Percentiles rank a stretch among this genome's conserved stretches.
Conservation (phyloP, 768 basidiomycete genomes). For the Phaeolepiota aurea region DNA sequence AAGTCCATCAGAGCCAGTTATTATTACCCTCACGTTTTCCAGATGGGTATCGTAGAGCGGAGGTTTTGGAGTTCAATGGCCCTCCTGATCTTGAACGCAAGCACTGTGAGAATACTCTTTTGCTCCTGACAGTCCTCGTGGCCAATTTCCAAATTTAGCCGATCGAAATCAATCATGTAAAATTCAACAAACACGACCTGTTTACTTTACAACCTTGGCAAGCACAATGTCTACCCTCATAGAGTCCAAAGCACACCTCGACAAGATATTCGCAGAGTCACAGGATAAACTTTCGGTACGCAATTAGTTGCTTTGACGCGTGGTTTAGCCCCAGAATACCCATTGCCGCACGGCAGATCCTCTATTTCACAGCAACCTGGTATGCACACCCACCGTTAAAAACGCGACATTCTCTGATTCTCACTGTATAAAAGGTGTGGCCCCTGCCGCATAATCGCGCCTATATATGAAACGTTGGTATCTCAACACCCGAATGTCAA, state of each 20-base stretch:
- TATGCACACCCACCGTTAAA: background rate
- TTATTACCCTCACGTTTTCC: too few species aligned
- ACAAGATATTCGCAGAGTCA: background rate
- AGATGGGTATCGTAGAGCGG: too few species aligned
- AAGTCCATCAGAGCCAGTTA: too few species aligned
- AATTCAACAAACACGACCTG: background rate
- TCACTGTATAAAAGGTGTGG: background rate
- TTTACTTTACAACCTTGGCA: background rate
- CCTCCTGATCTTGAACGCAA: too few species aligned
- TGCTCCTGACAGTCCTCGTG: too few species aligned
- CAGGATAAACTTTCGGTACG: background rate
- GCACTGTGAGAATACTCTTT: too few species aligned
- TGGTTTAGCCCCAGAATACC: background rate
- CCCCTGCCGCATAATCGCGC: background rate
- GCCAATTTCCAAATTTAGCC: slow-evolving; percentile 41
- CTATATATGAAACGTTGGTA: background rate
- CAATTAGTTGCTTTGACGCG: too few species aligned
- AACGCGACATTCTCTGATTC: background rate
- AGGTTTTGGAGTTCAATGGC: too few species aligned
- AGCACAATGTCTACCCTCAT: background rate
- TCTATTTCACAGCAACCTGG: background rate
- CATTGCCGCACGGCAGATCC: background rate
- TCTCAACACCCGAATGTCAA: background rate
- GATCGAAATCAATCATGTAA: slow-evolving; percentile 11
- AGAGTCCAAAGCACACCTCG: background rate